Conservation (phyloP, 805 yeast genomes). For the Saturnispora saitoi region DNA sequence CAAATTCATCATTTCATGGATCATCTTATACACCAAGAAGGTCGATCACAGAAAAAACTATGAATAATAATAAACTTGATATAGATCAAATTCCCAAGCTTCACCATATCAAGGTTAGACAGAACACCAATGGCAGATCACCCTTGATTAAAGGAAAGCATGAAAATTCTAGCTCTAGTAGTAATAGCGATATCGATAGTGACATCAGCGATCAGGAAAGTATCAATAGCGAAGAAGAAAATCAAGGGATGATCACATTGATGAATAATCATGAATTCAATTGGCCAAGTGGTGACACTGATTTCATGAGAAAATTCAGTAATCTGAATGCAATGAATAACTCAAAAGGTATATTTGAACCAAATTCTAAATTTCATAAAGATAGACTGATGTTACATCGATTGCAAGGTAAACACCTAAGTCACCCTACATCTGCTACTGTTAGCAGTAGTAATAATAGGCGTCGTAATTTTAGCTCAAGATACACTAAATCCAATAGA, state of each 20-base stretch:
- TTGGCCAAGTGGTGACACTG: conserved; percentile 19
- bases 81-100: conserved; percentile 1
- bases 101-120: conserved; percentile 6
- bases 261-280: conserved; percentile 27
- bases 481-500: conserved; percentile 6
- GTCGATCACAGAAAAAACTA: not conserved
- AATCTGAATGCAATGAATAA: not conserved
- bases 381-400: not conserved
- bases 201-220: not conserved
- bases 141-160: not conserved
- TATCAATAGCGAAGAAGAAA: not conserved
- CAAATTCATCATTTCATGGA: conserved; percentile 1
- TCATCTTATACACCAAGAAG: not conserved
- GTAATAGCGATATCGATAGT: not conserved
- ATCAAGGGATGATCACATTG: conserved; percentile 21
- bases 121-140: not conserved
- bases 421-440: not conserved
- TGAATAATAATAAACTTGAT: not conserved
- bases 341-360: not conserved
- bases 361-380: not conserved
- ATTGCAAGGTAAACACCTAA: not conserved
- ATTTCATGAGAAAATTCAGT: not conserved
- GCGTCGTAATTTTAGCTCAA: conserved; percentile 14
- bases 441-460: conserved; percentile 5
- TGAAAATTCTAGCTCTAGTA: not conserved